Percentiles rank a stretch among this genome's conserved stretches.
Conservation (phyloP, 768 basidiomycete genomes). For the Leucocoprinus birnbaumii region DNA sequence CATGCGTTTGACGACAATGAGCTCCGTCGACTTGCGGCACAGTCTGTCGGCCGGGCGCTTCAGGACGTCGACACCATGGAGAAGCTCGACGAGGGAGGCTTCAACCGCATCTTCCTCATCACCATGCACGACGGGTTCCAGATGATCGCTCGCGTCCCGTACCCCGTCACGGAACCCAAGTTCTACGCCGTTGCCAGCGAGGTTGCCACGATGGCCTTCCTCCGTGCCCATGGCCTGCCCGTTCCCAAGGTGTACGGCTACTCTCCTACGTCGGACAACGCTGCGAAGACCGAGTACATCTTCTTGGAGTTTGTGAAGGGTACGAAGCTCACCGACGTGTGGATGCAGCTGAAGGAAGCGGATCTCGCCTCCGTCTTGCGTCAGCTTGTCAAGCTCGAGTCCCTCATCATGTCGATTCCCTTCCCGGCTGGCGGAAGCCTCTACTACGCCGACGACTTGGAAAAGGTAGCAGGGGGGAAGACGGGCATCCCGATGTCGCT, state of each 20-base stretch:
- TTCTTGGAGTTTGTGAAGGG: background rate
- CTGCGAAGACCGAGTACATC: background rate
- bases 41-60: background rate
- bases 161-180: background rate
- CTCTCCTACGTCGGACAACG: background rate
- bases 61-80: background rate
- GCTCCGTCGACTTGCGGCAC: background rate
- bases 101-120: background rate
- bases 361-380: background rate
- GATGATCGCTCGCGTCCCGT: background rate
- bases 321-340: background rate
- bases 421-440: constrained; percentile 43
- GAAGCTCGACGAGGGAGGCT: background rate
- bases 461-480: constrained; percentile 31
- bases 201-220: background rate
- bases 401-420: too few species aligned
- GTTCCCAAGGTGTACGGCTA: background rate
- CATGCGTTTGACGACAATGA: background rate
- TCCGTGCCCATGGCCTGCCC: too few species aligned
- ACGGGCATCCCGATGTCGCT: constrained; percentile 30
- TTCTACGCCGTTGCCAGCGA: background rate
- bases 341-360: background rate
- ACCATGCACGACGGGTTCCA: background rate
- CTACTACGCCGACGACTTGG: constrained; percentile 40
- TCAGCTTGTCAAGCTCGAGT: background rate